Percentiles rank a stretch among this genome's conserved stretches.
Evolutionary conservation across 148 eudicot species (phyloP).

Genomic region (Spergularia bocconei): DNA sequence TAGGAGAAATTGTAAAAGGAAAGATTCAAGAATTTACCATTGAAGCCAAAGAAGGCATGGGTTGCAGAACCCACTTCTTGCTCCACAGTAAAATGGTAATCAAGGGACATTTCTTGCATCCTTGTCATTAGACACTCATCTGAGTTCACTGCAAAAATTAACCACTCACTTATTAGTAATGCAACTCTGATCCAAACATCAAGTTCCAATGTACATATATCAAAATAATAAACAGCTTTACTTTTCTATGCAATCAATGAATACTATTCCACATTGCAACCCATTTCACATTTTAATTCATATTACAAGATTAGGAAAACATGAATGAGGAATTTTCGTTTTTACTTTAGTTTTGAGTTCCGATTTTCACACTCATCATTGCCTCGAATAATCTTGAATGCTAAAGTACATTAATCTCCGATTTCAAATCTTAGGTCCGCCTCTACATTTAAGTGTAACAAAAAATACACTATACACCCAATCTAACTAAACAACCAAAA

Average conservation of each 20-base stretch:
- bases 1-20: background rate
- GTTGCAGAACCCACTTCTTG: constrained; percentile 98
- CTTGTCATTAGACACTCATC: constrained; percentile 91
- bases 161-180: constrained; percentile 13
- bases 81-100: constrained; percentile 92
- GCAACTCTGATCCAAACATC: background rate
- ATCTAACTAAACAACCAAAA: no score
- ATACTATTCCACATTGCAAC: background rate
- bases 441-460: no score
- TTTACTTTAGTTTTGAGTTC: no score
- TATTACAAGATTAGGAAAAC: no score
- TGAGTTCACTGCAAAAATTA: constrained; percentile 58
- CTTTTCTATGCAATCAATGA: background rate
- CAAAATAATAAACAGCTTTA: no score
- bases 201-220: background rate
- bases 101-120: constrained; percentile 98
- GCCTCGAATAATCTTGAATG: no score
- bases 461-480: no score
- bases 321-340: no score
- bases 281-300: no score
- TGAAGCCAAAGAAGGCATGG: constrained; percentile 97
- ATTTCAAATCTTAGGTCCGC: no score
- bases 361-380: no score
- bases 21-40: constrained; percentile 40
- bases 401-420: no score